Evolutionary conservation across 306 rosid genomes (phyloP).

Genomic region (Prunus mongolica): DNA sequence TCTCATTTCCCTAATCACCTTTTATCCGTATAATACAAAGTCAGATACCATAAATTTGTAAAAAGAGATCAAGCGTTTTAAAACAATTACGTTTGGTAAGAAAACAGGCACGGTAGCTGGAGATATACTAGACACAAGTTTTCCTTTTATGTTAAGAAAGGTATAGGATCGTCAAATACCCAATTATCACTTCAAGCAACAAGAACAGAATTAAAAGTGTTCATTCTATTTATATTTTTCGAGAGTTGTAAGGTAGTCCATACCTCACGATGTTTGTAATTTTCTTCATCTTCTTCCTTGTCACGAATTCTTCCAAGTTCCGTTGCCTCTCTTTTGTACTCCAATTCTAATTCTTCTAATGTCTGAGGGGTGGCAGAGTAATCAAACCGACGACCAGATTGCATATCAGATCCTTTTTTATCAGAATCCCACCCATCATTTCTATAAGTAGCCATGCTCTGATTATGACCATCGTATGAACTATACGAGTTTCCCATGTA

Average conservation of each 20-base stretch:
- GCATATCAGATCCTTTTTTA: slow-evolving; percentile 68
- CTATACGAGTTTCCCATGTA: slow-evolving; percentile 56
- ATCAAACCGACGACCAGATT: slow-evolving; percentile 64
- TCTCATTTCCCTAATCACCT: slow-evolving; percentile 79
- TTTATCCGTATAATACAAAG: slow-evolving; percentile 25
- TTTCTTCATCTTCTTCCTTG: slow-evolving; percentile 96
- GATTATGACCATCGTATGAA: slow-evolving; percentile 68
- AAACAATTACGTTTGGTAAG: slow-evolving; percentile 6
- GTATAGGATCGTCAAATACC: slow-evolving; percentile 1
- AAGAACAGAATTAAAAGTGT: slow-evolving; percentile 1
- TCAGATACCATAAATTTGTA: slow-evolving; percentile 30
- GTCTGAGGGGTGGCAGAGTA: slow-evolving; percentile 47
- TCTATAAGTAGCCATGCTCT: slow-evolving; percentile 56
- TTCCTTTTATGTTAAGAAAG: neutral
- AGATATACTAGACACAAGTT: neutral
- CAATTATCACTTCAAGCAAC: slow-evolving; percentile 17
- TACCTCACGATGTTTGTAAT: slow-evolving; percentile 93
- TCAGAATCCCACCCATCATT: slow-evolving; percentile 79
- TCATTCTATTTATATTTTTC: neutral
- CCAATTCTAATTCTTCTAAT: slow-evolving; percentile 84
- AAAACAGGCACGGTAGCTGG: neutral
- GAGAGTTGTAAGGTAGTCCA: slow-evolving; percentile 15
- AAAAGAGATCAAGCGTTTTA: slow-evolving; percentile 1
- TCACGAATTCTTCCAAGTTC: slow-evolving; percentile 77
- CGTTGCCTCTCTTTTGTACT: slow-evolving; percentile 67